A percentile compares a stretch with the other conserved stretches of the same genome.
Evolutionary conservation across 805 yeast species (phyloP).

Genomic region (Wickerhamomyces bisporus): DNA sequence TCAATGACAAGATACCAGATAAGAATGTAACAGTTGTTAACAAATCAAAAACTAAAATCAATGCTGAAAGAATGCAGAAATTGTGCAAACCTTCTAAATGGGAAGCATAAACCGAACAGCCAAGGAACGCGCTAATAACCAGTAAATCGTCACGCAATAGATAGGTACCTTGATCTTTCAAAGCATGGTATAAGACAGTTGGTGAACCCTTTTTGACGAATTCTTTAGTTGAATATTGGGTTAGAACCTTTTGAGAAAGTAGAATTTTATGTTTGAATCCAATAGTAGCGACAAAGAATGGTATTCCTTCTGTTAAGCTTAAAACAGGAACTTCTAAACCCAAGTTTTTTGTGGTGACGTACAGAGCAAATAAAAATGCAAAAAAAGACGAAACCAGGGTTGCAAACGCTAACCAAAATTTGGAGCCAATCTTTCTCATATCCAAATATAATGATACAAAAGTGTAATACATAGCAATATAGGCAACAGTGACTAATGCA

Average conservation of each 20-base stretch:
- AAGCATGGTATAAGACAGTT: slow-evolving; percentile 29
- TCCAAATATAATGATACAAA: slow-evolving; percentile 68
- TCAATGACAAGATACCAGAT: slow-evolving; percentile 77
- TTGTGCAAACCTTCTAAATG: slow-evolving; percentile 70
- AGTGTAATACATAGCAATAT: slow-evolving; percentile 83
- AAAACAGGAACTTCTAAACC: slow-evolving; percentile 62
- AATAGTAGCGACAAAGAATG: slow-evolving; percentile 85
- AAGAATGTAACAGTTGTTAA: slow-evolving; percentile 74
- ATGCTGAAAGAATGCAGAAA: slow-evolving; percentile 71
- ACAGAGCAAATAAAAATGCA: slow-evolving; percentile 78
- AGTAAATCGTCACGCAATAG: slow-evolving; percentile 68
- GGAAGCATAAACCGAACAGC: slow-evolving; percentile 59
- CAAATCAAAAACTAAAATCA: slow-evolving; percentile 67
- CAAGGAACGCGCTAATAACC: slow-evolving; percentile 63
- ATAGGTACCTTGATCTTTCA: slow-evolving; percentile 31
- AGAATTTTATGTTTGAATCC: slow-evolving; percentile 86
- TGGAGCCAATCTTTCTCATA: slow-evolving; percentile 75
- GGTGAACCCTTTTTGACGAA: slow-evolving; percentile 30
- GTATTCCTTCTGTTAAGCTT: slow-evolving; percentile 83
- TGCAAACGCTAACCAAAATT: slow-evolving; percentile 80
- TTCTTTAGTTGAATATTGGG: slow-evolving; percentile 23
- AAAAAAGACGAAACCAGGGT: slow-evolving; percentile 73
- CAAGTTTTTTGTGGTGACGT: slow-evolving; percentile 50
- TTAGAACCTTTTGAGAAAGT: slow-evolving; percentile 56
- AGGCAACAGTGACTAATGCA: slow-evolving; percentile 71